Conservation (phyloP, 2,329 filamentous ascomycete species). For the Cordyceps cicadae region DNA sequence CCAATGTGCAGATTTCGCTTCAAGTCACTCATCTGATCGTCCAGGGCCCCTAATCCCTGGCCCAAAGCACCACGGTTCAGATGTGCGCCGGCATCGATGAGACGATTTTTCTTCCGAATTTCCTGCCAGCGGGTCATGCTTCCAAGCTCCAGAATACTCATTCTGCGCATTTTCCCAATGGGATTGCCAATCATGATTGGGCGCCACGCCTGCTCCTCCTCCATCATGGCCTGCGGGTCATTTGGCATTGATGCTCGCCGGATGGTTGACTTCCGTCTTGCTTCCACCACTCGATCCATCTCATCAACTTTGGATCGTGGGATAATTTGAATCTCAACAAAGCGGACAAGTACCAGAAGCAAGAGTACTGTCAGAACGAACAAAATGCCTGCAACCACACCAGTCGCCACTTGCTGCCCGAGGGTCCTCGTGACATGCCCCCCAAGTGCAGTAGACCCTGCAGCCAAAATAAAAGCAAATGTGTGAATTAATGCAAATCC, state of each 20-base stretch:
- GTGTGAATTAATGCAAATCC: conserved; percentile 64
- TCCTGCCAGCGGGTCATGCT: conserved; percentile 63
- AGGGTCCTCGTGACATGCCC: conserved; percentile 58
- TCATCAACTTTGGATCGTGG: conserved; percentile 49
- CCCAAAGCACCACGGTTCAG: conserved; percentile 28
- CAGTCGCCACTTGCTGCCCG: conserved; percentile 60
- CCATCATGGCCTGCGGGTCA: conserved; percentile 31
- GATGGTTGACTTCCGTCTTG: conserved; percentile 39
- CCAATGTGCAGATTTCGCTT: conserved; percentile 25
- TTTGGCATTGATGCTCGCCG: conserved; percentile 35
- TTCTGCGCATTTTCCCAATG: conserved; percentile 56
- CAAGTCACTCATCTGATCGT: conserved; percentile 29
- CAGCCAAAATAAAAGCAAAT: conserved; percentile 61
- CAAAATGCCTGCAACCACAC: conserved; percentile 59
- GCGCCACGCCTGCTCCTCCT: conserved; percentile 55
- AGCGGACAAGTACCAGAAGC: conserved; percentile 53
- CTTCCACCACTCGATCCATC: conserved; percentile 44
- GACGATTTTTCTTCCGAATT: conserved; percentile 53
- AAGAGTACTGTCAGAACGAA: conserved; percentile 57
- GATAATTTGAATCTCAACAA: conserved; percentile 59
- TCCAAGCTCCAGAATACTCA: conserved; percentile 65
- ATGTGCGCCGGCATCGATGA: conserved; percentile 40
- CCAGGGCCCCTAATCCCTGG: conserved; percentile 28
- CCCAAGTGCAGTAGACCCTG: conserved; percentile 58
- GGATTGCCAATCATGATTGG: conserved; percentile 66